phyloP scores from a whole-genome alignment of 805 yeast species.

The Yamadazyma akitaensis region DNA sequence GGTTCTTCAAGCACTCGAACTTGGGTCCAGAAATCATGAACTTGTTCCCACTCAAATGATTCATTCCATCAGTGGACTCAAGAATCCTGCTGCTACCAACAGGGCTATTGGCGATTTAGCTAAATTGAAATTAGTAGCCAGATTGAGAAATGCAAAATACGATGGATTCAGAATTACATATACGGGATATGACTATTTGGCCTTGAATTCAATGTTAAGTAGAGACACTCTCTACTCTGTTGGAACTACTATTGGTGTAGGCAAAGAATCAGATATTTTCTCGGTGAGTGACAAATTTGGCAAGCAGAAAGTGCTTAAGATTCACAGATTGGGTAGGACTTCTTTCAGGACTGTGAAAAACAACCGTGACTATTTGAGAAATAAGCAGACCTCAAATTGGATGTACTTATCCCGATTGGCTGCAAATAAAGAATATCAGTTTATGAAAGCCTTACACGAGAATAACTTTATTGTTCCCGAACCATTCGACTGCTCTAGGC shows the following conservation, averaged over 20 bases:
- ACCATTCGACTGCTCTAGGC: constrained; percentile 88
- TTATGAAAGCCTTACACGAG: constrained; percentile 70
- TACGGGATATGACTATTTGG: constrained; percentile 89
- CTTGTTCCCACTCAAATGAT: constrained; percentile 88
- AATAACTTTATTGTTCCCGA: constrained; percentile 84
- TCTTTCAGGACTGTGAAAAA: constrained; percentile 90
- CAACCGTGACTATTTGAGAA: constrained; percentile 85
- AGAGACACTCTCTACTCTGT: constrained; percentile 71
- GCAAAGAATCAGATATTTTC: constrained; percentile 95
- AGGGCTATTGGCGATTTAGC: constrained; percentile 83
- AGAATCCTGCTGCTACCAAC: constrained; percentile 72
- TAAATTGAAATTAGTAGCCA: constrained; percentile 72
- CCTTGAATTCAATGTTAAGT: constrained; percentile 78
- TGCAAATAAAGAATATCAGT: constrained; percentile 88
- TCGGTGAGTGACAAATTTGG: constrained; percentile 71
- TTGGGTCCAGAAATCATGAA: constrained; percentile 90
- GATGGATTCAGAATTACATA: constrained; percentile 92
- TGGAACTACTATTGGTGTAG: constrained; percentile 90
- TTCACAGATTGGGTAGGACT: constrained; percentile 90
- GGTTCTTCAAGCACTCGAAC: constrained; percentile 83
- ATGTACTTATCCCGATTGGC: constrained; percentile 87
- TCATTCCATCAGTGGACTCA: constrained; percentile 72
- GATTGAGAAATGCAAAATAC: constrained; percentile 84
- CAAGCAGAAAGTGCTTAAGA: constrained; percentile 67
- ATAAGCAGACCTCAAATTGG: constrained; percentile 80